Base-by-base conservation (phyloP, 2,329 filamentous ascomycete genomes). In the Colletotrichum sp. region DNA sequence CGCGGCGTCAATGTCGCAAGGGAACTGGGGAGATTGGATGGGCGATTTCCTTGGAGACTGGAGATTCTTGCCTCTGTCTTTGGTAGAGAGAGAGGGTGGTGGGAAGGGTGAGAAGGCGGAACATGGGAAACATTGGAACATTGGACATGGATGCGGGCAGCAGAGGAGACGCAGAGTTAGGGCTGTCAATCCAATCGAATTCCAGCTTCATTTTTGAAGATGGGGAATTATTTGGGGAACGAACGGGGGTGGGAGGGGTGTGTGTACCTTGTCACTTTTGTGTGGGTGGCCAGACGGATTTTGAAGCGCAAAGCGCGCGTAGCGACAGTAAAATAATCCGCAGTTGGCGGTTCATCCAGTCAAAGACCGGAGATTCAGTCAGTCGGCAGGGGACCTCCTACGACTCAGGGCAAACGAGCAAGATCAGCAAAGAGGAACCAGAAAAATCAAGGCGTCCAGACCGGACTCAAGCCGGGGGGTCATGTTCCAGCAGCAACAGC, bases 241-340 rank as follows among this genome's bases (percentile, higher is more conserved):
- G 30, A 61, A 61, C 58, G 12, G 24, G 57, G 57, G 28, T 58
- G 57, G 34, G 32, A 9, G 26, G 58, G 48, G 24, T 7, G 21
- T 7, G 21, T 34, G 24, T 34, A 18, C 24, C 24, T 57, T 36
- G n/a, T 36, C 36, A 13, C n/a, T 30, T 48, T 58, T 28, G 28
- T 52, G 48, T 34, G 67, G 61, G 12, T 21, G 18, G 24, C 8
- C 5, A 32, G 18, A 21, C 21, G 34, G 15, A 28, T n/a, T 71
- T 63, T 57, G 72, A 64, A 36, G 32, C 60, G 60, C 60, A 64
- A 75, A 72, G 70, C 72, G 72, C 72, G 72, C 72, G 69, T 64
- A 75, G 63, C 64, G 63, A 75, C 61, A 43, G 36, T 24, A 72
- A 67, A 72, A 32, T 55, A 61, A 72, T 32, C 34, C 36, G 58